Conservation (phyloP, 495 filamentous ascomycete species). For the Sordaria brevicollis region DNA sequence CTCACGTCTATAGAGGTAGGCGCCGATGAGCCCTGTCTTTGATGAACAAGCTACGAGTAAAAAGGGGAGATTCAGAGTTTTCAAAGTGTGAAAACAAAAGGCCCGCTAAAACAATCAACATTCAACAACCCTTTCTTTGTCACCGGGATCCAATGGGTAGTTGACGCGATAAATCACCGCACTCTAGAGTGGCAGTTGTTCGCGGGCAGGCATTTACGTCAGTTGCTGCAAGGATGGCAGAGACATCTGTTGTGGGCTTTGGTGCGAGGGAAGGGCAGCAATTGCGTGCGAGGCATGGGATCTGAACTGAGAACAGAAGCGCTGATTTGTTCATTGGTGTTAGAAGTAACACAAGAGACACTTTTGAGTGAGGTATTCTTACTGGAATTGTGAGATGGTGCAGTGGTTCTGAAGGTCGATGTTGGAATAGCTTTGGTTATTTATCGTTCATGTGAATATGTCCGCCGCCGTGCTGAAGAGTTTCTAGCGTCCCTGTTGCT, state of each 20-base stretch:
- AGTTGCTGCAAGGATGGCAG: conserved; percentile 10
- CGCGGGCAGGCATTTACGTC: conserved; percentile 11
- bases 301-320: background rate
- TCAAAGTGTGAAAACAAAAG: background rate
- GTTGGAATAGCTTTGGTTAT: background rate
- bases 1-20: background rate
- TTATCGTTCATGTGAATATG: background rate
- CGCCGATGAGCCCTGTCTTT: background rate
- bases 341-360: background rate
- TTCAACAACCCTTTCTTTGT: background rate
- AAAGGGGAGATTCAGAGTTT: background rate
- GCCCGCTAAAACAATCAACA: background rate
- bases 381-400: background rate
- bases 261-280: background rate
- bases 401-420: background rate
- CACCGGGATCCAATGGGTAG: background rate
- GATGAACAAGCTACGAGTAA: background rate
- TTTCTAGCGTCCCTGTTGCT: background rate
- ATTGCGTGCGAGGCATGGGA: background rate
- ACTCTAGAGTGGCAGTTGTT: background rate
- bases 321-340: background rate
- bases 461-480: background rate
- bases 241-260: background rate
- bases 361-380: too few relatives aligned
- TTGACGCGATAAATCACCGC: background rate